These are phyloP conservation scores for Russula dissimulans DNA, from an alignment of 768 basidiomycete species.

Conservation along the genomic window DNA sequence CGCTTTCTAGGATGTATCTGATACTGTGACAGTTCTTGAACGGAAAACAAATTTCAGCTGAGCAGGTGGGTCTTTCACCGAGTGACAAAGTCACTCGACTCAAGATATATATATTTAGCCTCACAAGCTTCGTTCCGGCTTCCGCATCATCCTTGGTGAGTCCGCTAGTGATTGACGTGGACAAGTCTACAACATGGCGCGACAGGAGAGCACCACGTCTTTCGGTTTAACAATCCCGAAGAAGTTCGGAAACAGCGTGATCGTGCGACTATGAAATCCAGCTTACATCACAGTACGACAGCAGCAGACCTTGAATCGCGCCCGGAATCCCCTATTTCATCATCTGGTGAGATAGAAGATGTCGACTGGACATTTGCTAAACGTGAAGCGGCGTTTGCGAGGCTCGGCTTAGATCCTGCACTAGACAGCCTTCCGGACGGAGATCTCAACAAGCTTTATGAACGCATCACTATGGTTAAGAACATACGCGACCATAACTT, in stretches of 20 bases:
- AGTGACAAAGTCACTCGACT: background rate
- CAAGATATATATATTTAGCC: conserved; percentile 32
- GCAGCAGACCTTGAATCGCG: conserved; percentile 67
- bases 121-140: conserved; percentile 86
- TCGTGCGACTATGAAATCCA: conserved; percentile 65
- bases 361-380: conserved; percentile 98
- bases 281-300: conserved; percentile 52
- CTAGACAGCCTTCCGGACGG: conserved; percentile 91
- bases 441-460: conserved; percentile 87
- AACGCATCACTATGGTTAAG: conserved; percentile 90
- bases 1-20: conserved; percentile 6
- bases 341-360: conserved; percentile 55
- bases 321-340: conserved; percentile 71
- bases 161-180: conserved; percentile 3
- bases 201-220: conserved; percentile 90
- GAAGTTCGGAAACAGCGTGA: conserved; percentile 89
- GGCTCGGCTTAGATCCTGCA: conserved; percentile 78
- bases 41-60: conserved; percentile 75
- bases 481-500: conserved; percentile 73
- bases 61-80: conserved; percentile 44
- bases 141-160: conserved; percentile 89
- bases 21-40: conserved; percentile 66
- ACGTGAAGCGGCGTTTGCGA: conserved; percentile 84
- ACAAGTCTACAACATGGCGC: background rate
- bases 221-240: conserved; percentile 93